Percentiles rank a stretch among this genome's conserved stretches.
These are phyloP conservation scores for Sclerotinia minor DNA, from an alignment of 2,329 filamentous ascomycete genomes.

Conservation along the genomic window DNA sequence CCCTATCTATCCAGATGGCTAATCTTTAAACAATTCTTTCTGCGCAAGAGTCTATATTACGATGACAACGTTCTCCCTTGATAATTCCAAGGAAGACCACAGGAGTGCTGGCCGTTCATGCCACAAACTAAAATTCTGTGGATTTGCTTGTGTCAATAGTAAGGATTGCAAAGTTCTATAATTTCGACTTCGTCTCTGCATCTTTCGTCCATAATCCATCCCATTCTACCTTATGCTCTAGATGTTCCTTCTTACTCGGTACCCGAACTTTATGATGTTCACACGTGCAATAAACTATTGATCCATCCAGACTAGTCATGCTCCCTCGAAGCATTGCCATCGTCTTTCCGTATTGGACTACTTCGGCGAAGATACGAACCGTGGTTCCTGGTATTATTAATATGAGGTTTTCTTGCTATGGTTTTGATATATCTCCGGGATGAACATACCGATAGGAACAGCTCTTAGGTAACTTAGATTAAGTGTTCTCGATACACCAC, in stretches of 20 bases:
- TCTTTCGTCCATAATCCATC: conserved; percentile 40
- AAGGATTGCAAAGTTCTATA: conserved; percentile 39
- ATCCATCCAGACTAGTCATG: conserved; percentile 52
- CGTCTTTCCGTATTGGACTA: conserved; percentile 50
- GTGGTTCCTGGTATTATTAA: conserved; percentile 42
- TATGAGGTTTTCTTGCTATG: not conserved
- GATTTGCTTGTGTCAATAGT: too few species aligned
- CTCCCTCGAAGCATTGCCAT: conserved; percentile 53
- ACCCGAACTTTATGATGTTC: conserved; percentile 55
- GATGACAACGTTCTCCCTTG: too few species aligned
- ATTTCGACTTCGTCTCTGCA: conserved; percentile 26
- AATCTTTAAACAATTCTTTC: not conserved
- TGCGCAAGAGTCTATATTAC: not conserved
- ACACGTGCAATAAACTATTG: conserved; percentile 49
- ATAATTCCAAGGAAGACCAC: not conserved
- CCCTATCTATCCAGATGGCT: not conserved
- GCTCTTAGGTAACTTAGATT: conserved; percentile 54
- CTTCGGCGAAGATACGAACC: conserved; percentile 47
- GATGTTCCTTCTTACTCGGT: conserved; percentile 45
- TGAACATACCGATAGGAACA: conserved; percentile 46
- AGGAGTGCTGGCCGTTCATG: not conserved
- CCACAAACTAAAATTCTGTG: not conserved
- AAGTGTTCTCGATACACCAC: conserved; percentile 51
- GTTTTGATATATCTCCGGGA: not conserved
- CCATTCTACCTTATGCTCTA: conserved; percentile 45